Percentiles rank a stretch among this genome's conserved stretches.
phyloP scores from a whole-genome alignment of 257 asterid species.

The Asclepias syriaca region DNA sequence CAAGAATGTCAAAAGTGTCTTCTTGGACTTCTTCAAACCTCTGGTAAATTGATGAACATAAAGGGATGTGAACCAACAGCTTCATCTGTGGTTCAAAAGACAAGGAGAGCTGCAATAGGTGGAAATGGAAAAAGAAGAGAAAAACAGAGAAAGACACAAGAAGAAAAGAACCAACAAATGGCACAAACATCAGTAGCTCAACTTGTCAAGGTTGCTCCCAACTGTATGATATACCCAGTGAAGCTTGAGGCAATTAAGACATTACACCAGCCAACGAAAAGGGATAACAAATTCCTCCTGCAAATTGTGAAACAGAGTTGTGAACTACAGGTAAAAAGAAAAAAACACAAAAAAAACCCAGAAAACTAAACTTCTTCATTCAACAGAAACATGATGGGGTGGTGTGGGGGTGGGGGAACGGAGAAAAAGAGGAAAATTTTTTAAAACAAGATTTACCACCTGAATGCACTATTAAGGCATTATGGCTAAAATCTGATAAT shows the following conservation, averaged over 20 bases:
- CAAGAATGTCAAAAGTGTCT: neutral
- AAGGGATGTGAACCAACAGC: too few species aligned
- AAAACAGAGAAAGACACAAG: neutral
- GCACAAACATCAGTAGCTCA: neutral
- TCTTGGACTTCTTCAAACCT: neutral
- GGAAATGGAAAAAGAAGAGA: too few species aligned
- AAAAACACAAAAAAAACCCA: neutral
- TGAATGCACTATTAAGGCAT: neutral
- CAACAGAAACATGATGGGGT: neutral
- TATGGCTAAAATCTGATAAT: neutral
- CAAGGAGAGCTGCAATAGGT: neutral
- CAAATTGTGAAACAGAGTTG: neutral
- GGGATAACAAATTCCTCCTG: neutral
- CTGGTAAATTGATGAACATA: neutral
- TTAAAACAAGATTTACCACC: neutral
- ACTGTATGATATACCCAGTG: neutral
- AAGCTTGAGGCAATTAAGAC: neutral
- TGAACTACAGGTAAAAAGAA: neutral
- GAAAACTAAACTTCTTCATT: neutral
- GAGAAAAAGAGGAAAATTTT: too few species aligned
- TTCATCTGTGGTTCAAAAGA: conserved; percentile 1
- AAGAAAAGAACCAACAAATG: neutral
- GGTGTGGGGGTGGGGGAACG: too few species aligned
- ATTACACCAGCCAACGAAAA: neutral
- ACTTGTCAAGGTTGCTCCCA: neutral